Evolutionary conservation across 306 rosid species (phyloP), one percentile per base, ranked within the genome.

Genomic region (Castanea crenata): DNA sequence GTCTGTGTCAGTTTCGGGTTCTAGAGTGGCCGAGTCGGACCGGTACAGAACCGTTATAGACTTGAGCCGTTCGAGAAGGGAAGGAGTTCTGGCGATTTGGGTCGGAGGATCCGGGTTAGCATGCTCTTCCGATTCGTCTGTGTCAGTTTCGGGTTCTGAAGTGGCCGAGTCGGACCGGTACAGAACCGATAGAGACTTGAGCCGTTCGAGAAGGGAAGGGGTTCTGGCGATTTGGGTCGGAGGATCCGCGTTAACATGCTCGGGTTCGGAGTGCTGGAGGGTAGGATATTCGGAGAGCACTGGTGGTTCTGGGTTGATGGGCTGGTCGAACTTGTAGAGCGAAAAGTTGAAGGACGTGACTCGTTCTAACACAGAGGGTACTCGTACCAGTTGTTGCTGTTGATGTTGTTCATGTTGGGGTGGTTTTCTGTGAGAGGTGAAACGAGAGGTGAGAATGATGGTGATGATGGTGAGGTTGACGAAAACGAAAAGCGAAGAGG

Each of bases 381-480:
- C 55, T 16, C 89, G 88, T 29, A 0, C 41, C 58, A 80, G 89
- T n/a, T 54, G 87, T 1, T 77, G 23, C 23, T 23, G 62, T 38
- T 51, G 20, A 3, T 29, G 63, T 6, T 68, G 84, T 10, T 49
- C 15, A 2, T 49, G 54, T 49, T 49, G 54, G 54, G 27, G 74
- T 6, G 77, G 69, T 2, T 6, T 74, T 23, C 29, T 77, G 51
- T 79, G 65, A 54, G 88, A 2, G 20, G 79, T 20, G 61, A 86
- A 79, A 27, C 85, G 91, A 25, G 92, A 74, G 73, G 72, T 79
- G 82, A 95, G 44, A 29, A 79, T 73, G 52, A 95, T 84, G 85
- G 87, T 84, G 34, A 75, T 87, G 71, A 93, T 91, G 55, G 83
- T 86, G 82, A 93, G 84, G 97, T 95, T 95, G 70, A 93, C 20